Evolutionary conservation across 805 yeast genomes (phyloP).

Genomic region (Yamadazyma philogaea): DNA sequence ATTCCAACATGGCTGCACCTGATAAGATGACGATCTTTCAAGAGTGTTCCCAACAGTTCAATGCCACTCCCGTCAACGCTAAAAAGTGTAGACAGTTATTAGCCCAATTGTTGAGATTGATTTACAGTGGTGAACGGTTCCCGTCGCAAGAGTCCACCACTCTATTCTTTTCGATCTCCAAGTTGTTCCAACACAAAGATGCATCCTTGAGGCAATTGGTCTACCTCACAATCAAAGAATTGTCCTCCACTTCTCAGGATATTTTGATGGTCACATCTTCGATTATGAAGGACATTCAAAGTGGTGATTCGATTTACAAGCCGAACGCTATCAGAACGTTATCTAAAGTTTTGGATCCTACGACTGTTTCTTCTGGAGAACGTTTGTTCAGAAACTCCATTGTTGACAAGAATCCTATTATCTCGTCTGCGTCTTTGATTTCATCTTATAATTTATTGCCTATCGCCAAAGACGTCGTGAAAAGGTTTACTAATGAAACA

Average conservation of each 20-base stretch:
- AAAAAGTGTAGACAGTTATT: conserved; percentile 80
- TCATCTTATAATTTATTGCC: conserved; percentile 89
- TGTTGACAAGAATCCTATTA: conserved; percentile 83
- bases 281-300: conserved; percentile 96
- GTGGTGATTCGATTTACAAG: conserved; percentile 77
- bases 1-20: conserved; percentile 48
- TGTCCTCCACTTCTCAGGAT: conserved; percentile 80
- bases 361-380: conserved; percentile 91
- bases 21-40: conserved; percentile 98
- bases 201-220: conserved; percentile 87
- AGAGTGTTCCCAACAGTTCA: conserved; percentile 89
- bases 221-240: conserved; percentile 89
- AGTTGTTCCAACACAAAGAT: conserved; percentile 89
- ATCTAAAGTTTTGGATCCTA: conserved; percentile 82
- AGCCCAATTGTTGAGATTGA: conserved; percentile 76
- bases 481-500: conserved; percentile 91
- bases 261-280: conserved; percentile 97
- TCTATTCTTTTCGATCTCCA: conserved; percentile 88
- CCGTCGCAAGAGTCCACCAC: conserved; percentile 88
- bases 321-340: conserved; percentile 95
- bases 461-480: conserved; percentile 85
- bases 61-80: conserved; percentile 85
- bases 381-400: conserved; percentile 88
- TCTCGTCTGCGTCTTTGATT: conserved; percentile 91
- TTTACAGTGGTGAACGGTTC: conserved; percentile 83